Conservation (phyloP, 2,329 filamentous ascomycete species). For the Ceratocystis papillata region DNA sequence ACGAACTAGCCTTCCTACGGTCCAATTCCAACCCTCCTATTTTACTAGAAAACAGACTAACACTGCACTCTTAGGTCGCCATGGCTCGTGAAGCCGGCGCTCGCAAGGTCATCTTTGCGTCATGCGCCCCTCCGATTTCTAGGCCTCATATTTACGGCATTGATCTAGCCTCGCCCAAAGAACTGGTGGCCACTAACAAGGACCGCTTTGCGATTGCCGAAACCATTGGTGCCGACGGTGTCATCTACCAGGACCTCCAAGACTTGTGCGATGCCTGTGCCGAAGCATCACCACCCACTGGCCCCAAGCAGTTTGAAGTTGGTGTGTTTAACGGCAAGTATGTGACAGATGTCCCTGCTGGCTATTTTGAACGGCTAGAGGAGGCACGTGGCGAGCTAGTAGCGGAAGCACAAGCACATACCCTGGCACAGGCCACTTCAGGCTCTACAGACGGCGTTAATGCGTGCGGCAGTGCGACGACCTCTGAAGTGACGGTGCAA, state of each 20-base stretch:
- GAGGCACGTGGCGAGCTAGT: conserved; percentile 55
- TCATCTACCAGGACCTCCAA: conserved; percentile 52
- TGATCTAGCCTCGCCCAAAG: conserved; percentile 36
- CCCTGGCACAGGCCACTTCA: conserved; percentile 14
- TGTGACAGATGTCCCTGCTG: conserved; percentile 64
- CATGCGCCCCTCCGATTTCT: conserved; percentile 70
- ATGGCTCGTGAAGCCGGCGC: conserved; percentile 83
- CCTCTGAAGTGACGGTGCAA: conserved; percentile 1
- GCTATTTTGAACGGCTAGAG: conserved; percentile 75
- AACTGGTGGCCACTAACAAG: conserved; percentile 36
- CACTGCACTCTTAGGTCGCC: conserved; percentile 28
- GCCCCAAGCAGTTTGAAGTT: conserved; percentile 63
- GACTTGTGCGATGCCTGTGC: conserved; percentile 73
- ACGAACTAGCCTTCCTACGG: no score
- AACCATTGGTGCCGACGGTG: conserved; percentile 38
- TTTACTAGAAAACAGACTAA: neutral
- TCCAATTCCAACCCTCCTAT: no score
- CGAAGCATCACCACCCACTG: conserved; percentile 48
- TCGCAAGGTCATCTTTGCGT: conserved; percentile 70
- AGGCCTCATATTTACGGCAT: conserved; percentile 65
- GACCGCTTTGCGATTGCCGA: conserved; percentile 36
- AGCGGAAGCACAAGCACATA: neutral
- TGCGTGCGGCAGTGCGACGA: conserved; percentile 13
- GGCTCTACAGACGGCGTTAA: conserved; percentile 15
- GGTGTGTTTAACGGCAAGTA: conserved; percentile 89